These are phyloP conservation scores for Podila horticola DNA, from an alignment of 192 early-diverging fungal genomes.

Conservation along the genomic window DNA sequence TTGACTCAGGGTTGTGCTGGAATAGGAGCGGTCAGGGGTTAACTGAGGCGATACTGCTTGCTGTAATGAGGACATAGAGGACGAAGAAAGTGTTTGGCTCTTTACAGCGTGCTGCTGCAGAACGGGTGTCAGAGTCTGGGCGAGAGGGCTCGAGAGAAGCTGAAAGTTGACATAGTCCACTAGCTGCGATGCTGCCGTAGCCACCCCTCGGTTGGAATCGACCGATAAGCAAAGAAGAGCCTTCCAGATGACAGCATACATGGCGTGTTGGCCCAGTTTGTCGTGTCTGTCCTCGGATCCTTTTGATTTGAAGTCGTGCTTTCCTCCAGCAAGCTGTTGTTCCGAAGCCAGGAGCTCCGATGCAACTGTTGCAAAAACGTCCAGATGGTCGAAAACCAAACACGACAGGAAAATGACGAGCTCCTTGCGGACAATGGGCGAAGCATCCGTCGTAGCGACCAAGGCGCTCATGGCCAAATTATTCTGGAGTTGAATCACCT, in stretches of 20 bases:
- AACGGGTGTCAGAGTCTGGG: slow-evolving; percentile 17
- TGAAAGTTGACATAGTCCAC: slow-evolving; percentile 77
- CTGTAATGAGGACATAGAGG: slow-evolving; percentile 26
- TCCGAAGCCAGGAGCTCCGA: slow-evolving; percentile 57
- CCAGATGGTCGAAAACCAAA: slow-evolving; percentile 75
- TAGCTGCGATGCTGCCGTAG: slow-evolving; percentile 70
- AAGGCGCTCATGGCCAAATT: slow-evolving; percentile 77
- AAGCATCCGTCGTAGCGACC: slow-evolving; percentile 79
- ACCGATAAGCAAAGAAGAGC: slow-evolving; percentile 81
- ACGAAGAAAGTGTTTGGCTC: slow-evolving; percentile 15
- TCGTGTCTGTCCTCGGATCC: slow-evolving; percentile 19
- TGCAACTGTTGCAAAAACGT: slow-evolving; percentile 74
- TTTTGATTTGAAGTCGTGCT: slow-evolving; percentile 36
- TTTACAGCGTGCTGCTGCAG: slow-evolving; percentile 32
- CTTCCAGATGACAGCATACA: slow-evolving; percentile 83
- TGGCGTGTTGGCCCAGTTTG: slow-evolving; percentile 48
- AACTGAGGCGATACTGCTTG: slow-evolving; percentile 27
- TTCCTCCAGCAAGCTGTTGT: slow-evolving; percentile 51
- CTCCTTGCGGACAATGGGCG: slow-evolving; percentile 91
- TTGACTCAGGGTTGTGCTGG: slow-evolving; percentile 28
- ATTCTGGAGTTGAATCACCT: slow-evolving; percentile 77
- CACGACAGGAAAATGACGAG: slow-evolving; percentile 81
- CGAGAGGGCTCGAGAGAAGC: slow-evolving; percentile 45
- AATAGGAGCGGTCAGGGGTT: slow-evolving; percentile 19
- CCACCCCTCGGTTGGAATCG: slow-evolving; percentile 85